phyloP scores from a whole-genome alignment of 192 early-diverging fungal genomes.

The Haplosporangium gracile region DNA sequence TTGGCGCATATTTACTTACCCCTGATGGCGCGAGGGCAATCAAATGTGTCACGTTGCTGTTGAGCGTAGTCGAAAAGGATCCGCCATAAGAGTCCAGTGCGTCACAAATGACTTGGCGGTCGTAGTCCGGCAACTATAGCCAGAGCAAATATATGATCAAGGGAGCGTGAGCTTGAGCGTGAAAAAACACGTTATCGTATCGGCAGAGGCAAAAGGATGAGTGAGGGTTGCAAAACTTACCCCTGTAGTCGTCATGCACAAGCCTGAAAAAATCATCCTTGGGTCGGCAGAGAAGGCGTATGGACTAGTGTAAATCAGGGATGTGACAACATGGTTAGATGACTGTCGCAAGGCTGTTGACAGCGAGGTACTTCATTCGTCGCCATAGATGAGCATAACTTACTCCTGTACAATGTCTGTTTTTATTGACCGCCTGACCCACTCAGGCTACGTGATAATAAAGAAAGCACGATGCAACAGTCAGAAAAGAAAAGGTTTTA shows the following conservation, averaged over 20 bases:
- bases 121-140: slow-evolving; percentile 37
- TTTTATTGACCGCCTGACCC: slow-evolving; percentile 21
- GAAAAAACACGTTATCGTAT: too few species aligned
- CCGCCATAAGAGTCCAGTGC: slow-evolving; percentile 41
- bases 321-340: neutral
- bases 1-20: slow-evolving; percentile 1
- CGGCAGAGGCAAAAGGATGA: neutral
- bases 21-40: slow-evolving; percentile 29
- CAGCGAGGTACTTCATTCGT: neutral
- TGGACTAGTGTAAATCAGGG: slow-evolving; percentile 7
- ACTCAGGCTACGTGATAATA: slow-evolving; percentile 17
- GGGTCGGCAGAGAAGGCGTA: slow-evolving; percentile 38
- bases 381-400: neutral
- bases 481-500: neutral
- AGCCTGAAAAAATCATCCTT: slow-evolving; percentile 45
- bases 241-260: slow-evolving; percentile 35
- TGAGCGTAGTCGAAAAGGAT: neutral
- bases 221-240: neutral
- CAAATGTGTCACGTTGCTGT: slow-evolving; percentile 25
- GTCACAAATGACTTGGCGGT: slow-evolving; percentile 27
- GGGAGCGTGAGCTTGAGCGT: neutral
- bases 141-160: neutral
- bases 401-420: slow-evolving; percentile 9
- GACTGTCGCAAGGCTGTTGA: neutral
- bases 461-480: neutral